phyloP scores from a whole-genome alignment of 768 basidiomycete species.

The Russula sp. region DNA sequence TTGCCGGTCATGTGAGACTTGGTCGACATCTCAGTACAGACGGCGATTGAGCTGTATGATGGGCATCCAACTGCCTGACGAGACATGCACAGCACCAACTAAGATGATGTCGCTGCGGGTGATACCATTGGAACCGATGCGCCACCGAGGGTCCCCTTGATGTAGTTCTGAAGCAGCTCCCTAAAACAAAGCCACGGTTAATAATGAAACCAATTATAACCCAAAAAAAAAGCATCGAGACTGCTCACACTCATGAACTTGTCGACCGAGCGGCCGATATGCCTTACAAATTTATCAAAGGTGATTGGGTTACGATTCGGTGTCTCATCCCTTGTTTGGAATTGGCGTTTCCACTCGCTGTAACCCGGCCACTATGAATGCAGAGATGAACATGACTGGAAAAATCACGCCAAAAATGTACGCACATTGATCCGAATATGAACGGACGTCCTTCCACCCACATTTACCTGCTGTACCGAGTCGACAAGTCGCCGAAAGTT shows the following conservation, averaged over 20 bases:
- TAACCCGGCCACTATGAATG: conserved; percentile 20
- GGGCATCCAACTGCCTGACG: conserved; percentile 22
- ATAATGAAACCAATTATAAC: no score
- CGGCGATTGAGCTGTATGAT: conserved; percentile 21
- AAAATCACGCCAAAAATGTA: neutral
- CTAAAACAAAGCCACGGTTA: neutral
- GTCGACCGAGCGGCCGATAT: conserved; percentile 20
- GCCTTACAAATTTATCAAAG: conserved; percentile 18
- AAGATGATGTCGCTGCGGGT: conserved; percentile 15
- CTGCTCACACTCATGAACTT: conserved; percentile 15
- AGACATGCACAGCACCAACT: conserved; percentile 20
- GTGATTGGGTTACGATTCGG: conserved; percentile 18
- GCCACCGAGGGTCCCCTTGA: conserved; percentile 16
- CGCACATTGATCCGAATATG: conserved; percentile 20
- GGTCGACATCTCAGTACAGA: neutral
- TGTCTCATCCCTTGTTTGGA: conserved; percentile 21
- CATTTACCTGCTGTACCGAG: conserved; percentile 9
- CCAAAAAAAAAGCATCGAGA: neutral
- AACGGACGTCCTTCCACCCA: conserved; percentile 19
- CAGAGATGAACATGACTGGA: neutral
- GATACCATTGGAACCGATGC: conserved; percentile 18
- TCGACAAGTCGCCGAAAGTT: conserved; percentile 17
- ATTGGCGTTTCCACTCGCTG: conserved; percentile 21
- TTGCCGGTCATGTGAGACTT: neutral
- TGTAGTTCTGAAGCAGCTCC: conserved; percentile 8